Evolutionary conservation across 139 green algal species (phyloP).

Genomic region (Tetradesmus lagerheimii): DNA sequence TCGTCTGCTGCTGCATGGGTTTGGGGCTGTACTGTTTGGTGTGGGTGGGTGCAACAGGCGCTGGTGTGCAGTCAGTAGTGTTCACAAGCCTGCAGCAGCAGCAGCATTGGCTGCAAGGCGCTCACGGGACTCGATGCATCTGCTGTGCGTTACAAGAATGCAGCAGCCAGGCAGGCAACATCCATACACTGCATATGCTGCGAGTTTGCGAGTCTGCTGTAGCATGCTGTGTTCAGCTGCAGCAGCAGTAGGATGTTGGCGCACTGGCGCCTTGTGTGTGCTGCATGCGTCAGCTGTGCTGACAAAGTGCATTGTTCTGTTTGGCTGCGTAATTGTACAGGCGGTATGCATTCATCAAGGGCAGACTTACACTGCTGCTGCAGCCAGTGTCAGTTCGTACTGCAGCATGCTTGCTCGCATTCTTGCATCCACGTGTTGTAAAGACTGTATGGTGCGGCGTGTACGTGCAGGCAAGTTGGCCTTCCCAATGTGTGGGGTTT

Average conservation of each 20-base stretch:
- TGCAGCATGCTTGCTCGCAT: neutral
- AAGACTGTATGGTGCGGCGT: neutral
- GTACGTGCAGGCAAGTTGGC: neutral
- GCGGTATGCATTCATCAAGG: neutral
- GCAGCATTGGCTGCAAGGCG: slow-evolving; percentile 6
- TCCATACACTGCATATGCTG: neutral
- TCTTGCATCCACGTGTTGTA: neutral
- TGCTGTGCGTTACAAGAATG: neutral
- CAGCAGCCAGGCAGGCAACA: too few relatives aligned
- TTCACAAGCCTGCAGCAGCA: slow-evolving; percentile 6
- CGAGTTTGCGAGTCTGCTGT: too few relatives aligned
- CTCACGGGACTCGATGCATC: neutral
- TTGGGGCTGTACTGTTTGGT: neutral
- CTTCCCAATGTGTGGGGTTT: neutral
- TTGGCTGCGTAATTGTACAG: neutral
- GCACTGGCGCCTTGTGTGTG: too few relatives aligned
- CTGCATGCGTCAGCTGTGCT: neutral
- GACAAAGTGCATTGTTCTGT: neutral
- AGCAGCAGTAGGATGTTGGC: too few relatives aligned
- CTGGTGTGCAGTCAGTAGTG: neutral
- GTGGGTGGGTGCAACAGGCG: neutral
- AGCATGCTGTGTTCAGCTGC: too few relatives aligned
- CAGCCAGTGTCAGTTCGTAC: neutral
- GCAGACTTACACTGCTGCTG: neutral
- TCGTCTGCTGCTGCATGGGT: neutral